Conservation (phyloP, 139 green algal species). For the Auxenochlorella protothecoides region DNA sequence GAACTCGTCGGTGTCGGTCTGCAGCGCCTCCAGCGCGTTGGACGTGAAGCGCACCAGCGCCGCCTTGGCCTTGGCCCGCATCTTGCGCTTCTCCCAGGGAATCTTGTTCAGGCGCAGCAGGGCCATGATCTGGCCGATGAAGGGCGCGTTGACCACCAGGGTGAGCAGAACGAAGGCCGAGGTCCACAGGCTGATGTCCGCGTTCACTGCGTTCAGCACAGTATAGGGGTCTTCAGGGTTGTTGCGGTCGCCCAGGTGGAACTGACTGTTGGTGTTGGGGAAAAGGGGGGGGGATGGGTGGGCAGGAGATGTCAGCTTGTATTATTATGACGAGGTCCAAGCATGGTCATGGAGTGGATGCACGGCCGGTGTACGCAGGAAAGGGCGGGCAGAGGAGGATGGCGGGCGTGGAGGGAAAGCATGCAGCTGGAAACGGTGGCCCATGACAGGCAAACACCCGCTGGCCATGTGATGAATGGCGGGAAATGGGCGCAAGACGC, state of each 20-base stretch:
- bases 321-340: too few relatives aligned
- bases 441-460: too few relatives aligned
- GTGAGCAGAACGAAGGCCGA: conserved; percentile 71
- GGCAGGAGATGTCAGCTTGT: neutral
- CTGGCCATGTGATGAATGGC: too few relatives aligned
- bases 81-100: conserved; percentile 5
- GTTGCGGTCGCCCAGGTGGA: conserved; percentile 1
- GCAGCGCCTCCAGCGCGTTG: conserved; percentile 31
- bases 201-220: conserved; percentile 19
- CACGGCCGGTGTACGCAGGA: conserved; percentile 1
- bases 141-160: conserved; percentile 68
- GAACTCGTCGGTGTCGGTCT: conserved; percentile 47
- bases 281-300: neutral
- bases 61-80: conserved; percentile 38
- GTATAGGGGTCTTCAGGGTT: neutral
- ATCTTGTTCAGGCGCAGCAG: conserved; percentile 17
- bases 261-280: neutral
- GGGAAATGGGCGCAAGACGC: too few relatives aligned
- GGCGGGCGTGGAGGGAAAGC: neutral
- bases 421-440: neutral
- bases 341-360: too few relatives aligned
- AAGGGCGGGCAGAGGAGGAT: neutral
- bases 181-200: conserved; percentile 62
- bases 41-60: conserved; percentile 47
- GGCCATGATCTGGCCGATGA: conserved; percentile 27